Conservation (phyloP, 768 basidiomycete genomes). For the Plicaturopsis crispa region DNA sequence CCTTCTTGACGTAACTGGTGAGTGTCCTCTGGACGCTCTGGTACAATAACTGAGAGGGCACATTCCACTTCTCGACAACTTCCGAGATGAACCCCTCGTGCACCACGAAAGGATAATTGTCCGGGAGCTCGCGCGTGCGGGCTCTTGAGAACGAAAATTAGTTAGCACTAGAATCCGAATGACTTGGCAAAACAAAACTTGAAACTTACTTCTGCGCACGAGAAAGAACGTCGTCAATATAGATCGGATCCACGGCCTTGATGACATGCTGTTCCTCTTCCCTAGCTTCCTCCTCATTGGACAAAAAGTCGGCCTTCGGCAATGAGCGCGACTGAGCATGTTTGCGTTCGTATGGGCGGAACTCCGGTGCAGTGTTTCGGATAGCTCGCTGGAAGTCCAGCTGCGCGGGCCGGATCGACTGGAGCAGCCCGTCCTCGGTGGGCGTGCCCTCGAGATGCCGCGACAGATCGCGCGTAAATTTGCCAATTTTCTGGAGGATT, state of each 20-base stretch:
- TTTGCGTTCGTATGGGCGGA: slow-evolving; percentile 37
- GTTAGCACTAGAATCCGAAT: not conserved
- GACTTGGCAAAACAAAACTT: no score
- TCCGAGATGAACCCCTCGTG: slow-evolving; percentile 39
- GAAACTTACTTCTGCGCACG: slow-evolving; percentile 34
- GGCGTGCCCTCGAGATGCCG: slow-evolving; percentile 46
- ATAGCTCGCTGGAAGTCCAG: slow-evolving; percentile 40
- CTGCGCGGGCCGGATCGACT: slow-evolving; percentile 43
- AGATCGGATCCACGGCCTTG: slow-evolving; percentile 5
- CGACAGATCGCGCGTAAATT: slow-evolving; percentile 38
- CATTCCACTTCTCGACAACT: slow-evolving; percentile 39
- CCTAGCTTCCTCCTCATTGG: slow-evolving; percentile 28
- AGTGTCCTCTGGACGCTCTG: slow-evolving; percentile 29
- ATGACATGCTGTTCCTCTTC: not conserved
- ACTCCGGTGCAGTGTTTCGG: slow-evolving; percentile 46
- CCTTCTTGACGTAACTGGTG: slow-evolving; percentile 25
- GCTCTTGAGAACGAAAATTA: slow-evolving; percentile 32
- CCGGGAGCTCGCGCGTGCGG: slow-evolving; percentile 64
- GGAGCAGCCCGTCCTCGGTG: slow-evolving; percentile 43
- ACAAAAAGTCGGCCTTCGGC: slow-evolving; percentile 22
- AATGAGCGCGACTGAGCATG: slow-evolving; percentile 8
- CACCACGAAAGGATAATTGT: slow-evolving; percentile 57
- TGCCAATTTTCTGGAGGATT: slow-evolving; percentile 37
- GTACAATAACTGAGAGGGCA: slow-evolving; percentile 40
- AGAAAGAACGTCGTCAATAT: slow-evolving; percentile 18